Evolutionary conservation across 2,329 filamentous ascomycete species (phyloP).

Genomic region (Dryadomyces quercivorus): DNA sequence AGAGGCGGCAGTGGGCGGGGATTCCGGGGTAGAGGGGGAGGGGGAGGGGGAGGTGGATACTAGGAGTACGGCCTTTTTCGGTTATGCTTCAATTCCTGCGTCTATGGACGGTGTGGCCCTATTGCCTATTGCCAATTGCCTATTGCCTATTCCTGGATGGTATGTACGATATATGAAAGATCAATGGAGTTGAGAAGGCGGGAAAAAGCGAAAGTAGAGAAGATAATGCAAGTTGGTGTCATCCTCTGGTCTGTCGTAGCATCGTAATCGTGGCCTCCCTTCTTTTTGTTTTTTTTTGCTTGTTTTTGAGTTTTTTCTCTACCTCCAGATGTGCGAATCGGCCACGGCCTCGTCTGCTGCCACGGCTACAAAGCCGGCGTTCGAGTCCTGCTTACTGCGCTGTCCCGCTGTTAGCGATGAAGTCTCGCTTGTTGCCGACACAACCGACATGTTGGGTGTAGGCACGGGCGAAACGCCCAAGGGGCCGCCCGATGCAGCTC

Average conservation of each 20-base stretch:
- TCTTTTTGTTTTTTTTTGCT: constrained; percentile 16
- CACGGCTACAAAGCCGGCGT: constrained; percentile 40
- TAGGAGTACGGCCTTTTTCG: no score
- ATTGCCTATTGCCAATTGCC: not conserved
- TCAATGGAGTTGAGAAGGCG: not conserved
- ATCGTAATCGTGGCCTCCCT: constrained; percentile 3
- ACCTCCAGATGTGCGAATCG: constrained; percentile 34
- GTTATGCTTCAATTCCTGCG: no score
- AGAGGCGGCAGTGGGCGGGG: constrained; percentile 17
- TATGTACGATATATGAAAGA: not conserved
- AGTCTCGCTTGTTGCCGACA: constrained; percentile 2
- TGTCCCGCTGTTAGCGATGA: constrained; percentile 4
- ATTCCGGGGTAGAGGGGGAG: constrained; percentile 16
- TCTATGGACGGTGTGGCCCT: not conserved
- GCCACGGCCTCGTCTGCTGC: constrained; percentile 23
- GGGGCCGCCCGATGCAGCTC: constrained; percentile 16
- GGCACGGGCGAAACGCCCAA: constrained; percentile 16
- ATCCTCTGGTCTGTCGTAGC: constrained; percentile 1
- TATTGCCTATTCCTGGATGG: not conserved
- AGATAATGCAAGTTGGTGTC: no score
- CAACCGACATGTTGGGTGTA: not conserved
- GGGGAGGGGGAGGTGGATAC: no score
- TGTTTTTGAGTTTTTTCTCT: constrained; percentile 17
- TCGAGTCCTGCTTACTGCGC: constrained; percentile 4
- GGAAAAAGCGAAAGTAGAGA: not conserved